Conservation (phyloP, 176 grass and related monocot species). For the Typha latifolia region DNA sequence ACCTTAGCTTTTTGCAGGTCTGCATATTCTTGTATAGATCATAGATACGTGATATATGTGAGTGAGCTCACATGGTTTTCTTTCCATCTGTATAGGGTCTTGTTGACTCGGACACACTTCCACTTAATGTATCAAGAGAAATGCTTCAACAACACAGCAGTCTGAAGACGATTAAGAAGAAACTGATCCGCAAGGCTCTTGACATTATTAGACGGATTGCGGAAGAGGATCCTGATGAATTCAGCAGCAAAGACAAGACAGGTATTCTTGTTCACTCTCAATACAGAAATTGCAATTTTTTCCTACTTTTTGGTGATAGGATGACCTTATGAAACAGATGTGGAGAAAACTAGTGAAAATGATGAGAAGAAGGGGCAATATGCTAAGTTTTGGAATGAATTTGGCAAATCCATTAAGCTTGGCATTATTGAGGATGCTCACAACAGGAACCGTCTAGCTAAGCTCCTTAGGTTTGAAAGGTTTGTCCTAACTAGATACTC, state of each 20-base stretch:
- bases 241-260: slow-evolving; percentile 88
- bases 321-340: slow-evolving; percentile 29
- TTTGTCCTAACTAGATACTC: slow-evolving; percentile 14
- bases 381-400: slow-evolving; percentile 96
- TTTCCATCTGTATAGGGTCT: slow-evolving; percentile 48
- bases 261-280: slow-evolving; percentile 25
- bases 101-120: slow-evolving; percentile 90
- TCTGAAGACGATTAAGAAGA: slow-evolving; percentile 97
- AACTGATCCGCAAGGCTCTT: slow-evolving; percentile 87
- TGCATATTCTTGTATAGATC: not conserved
- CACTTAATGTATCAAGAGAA: slow-evolving; percentile 90
- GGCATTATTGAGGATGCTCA: slow-evolving; percentile 95
- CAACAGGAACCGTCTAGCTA: slow-evolving; percentile 95
- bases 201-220: slow-evolving; percentile 94
- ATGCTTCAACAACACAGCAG: slow-evolving; percentile 99
- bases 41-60: not conserved
- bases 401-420: slow-evolving; percentile 96
- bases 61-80: not conserved
- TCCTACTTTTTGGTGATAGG: not conserved
- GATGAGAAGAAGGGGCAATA: slow-evolving; percentile 92
- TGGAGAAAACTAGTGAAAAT: slow-evolving; percentile 50
- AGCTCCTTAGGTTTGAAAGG: slow-evolving; percentile 96
- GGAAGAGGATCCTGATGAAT: slow-evolving; percentile 87
- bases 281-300: not conserved
- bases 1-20: slow-evolving; percentile 92